Percentiles rank a stretch among this genome's conserved stretches.
Conservation (phyloP, 2,329 filamentous ascomycete species). For the Leptographium flavum region DNA sequence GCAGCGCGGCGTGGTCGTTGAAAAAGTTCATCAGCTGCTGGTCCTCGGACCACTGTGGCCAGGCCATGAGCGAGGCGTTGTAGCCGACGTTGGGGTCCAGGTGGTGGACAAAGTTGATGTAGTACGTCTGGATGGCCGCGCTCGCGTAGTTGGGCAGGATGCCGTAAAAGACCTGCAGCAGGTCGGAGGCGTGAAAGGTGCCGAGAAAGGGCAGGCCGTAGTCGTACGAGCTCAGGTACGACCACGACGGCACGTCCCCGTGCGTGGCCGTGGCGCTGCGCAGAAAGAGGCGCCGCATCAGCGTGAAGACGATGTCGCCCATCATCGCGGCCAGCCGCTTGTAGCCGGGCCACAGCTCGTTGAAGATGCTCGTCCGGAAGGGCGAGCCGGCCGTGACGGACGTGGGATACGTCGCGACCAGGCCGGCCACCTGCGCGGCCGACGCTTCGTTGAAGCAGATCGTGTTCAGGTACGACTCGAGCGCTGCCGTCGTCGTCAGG, state of each 20-base stretch:
- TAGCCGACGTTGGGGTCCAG: slow-evolving; percentile 51
- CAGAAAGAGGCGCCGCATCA: slow-evolving; percentile 54
- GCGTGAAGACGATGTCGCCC: slow-evolving; percentile 61
- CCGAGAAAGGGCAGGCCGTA: slow-evolving; percentile 58
- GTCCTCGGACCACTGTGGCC: slow-evolving; percentile 27
- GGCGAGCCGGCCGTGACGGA: slow-evolving; percentile 47
- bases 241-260: slow-evolving; percentile 52
- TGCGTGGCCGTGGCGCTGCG: slow-evolving; percentile 26
- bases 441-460: slow-evolving; percentile 47
- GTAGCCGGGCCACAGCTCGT: slow-evolving; percentile 62
- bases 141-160: slow-evolving; percentile 48
- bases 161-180: slow-evolving; percentile 56
- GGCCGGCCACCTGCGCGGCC: slow-evolving; percentile 30
- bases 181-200: slow-evolving; percentile 61
- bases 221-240: slow-evolving; percentile 60
- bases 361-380: slow-evolving; percentile 52
- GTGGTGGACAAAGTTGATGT: slow-evolving; percentile 56
- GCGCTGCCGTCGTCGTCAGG: slow-evolving; percentile 41
- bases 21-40: slow-evolving; percentile 37
- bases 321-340: slow-evolving; percentile 64
- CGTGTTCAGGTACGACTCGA: slow-evolving; percentile 46
- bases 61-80: slow-evolving; percentile 18
- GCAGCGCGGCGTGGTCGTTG: slow-evolving; percentile 8
- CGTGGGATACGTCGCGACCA: slow-evolving; percentile 51
- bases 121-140: slow-evolving; percentile 50